A percentile compares a stretch with the other conserved stretches of the same genome.
phyloP scores from a whole-genome alignment of 1,284 basidiomycete species.

The Chondrostereum purpureum region DNA sequence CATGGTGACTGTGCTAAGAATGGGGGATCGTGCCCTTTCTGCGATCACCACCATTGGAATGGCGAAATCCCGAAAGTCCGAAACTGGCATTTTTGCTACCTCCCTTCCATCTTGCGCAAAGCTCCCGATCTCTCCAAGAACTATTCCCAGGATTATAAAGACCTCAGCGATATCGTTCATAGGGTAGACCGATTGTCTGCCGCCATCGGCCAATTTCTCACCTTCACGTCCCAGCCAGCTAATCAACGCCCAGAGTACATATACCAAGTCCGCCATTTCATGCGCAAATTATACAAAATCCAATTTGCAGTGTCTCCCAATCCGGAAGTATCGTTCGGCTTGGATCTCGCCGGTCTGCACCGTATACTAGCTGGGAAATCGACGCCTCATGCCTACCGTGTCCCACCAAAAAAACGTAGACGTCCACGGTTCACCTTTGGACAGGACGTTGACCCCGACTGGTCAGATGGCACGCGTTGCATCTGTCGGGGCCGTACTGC shows the following conservation, averaged over 20 bases:
- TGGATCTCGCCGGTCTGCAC: conserved; percentile 73
- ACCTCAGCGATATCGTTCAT: conserved; percentile 70
- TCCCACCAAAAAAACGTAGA: conserved; percentile 54
- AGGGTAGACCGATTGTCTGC: conserved; percentile 65
- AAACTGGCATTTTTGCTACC: conserved; percentile 73
- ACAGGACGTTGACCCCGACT: conserved; percentile 68
- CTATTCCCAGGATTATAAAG: conserved; percentile 71
- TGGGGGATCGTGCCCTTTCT: conserved; percentile 84
- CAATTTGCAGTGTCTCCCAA: conserved; percentile 76
- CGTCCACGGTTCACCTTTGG: conserved; percentile 70
- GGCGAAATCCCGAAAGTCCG: conserved; percentile 73
- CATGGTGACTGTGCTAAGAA: conserved; percentile 76
- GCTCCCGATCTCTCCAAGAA: conserved; percentile 70
- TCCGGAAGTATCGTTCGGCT: conserved; percentile 69
- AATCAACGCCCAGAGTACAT: conserved; percentile 70
- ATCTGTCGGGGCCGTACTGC: conserved; percentile 67
- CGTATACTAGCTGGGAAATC: conserved; percentile 69
- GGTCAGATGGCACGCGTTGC: conserved; percentile 69
- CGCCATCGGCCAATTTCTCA: conserved; percentile 71
- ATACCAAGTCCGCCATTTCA: conserved; percentile 75
- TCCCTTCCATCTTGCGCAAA: conserved; percentile 57
- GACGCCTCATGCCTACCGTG: conserved; percentile 28
- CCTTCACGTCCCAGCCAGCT: conserved; percentile 56
- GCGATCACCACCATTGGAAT: conserved; percentile 84
- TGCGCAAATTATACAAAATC: conserved; percentile 79